Evolutionary conservation across 441 rosid species (phyloP).

Genomic region (Erodium moschatum): DNA sequence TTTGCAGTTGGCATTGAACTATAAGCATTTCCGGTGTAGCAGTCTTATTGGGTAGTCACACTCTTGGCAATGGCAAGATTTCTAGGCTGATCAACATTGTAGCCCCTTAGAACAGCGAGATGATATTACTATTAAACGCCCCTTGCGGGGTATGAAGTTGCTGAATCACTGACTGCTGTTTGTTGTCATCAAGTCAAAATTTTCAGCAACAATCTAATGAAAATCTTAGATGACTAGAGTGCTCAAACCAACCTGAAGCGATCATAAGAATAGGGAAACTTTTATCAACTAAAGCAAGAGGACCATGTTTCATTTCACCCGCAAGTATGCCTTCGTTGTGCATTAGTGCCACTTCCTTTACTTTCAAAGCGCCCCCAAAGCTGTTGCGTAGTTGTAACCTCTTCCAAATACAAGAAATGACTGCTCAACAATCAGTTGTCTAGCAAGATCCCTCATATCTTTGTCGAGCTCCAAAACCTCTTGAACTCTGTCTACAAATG

Average conservation of each 20-base stretch:
- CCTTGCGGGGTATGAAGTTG: slow-evolving; percentile 89
- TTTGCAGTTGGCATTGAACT: background rate
- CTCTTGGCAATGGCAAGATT: slow-evolving; percentile 97
- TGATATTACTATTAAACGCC: slow-evolving; percentile 79
- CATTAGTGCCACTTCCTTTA: slow-evolving; percentile 93
- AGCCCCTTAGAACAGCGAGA: slow-evolving; percentile 81
- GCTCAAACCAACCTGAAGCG: slow-evolving; percentile 52
- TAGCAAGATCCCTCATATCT: slow-evolving; percentile 82
- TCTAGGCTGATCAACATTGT: slow-evolving; percentile 92
- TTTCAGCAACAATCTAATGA: slow-evolving; percentile 13
- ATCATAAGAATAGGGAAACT: slow-evolving; percentile 75
- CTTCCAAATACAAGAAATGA: slow-evolving; percentile 89
- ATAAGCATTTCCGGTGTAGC: background rate
- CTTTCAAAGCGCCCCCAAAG: slow-evolving; percentile 86
- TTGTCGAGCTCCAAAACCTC: slow-evolving; percentile 78
- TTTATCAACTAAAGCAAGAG: slow-evolving; percentile 86
- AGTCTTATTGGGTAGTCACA: slow-evolving; percentile 66
- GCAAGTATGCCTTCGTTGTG: slow-evolving; percentile 92
- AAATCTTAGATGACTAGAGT: background rate
- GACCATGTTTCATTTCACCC: slow-evolving; percentile 97
- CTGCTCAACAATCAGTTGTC: slow-evolving; percentile 61
- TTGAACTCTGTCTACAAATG: slow-evolving; percentile 55
- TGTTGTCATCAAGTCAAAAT: slow-evolving; percentile 36
- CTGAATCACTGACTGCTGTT: slow-evolving; percentile 91
- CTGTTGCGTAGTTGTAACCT: slow-evolving; percentile 88